These are phyloP conservation scores for Pseudonitzschia delicatissima DNA, from an alignment of 108 stramenopile genomes.

Conservation along the genomic window DNA sequence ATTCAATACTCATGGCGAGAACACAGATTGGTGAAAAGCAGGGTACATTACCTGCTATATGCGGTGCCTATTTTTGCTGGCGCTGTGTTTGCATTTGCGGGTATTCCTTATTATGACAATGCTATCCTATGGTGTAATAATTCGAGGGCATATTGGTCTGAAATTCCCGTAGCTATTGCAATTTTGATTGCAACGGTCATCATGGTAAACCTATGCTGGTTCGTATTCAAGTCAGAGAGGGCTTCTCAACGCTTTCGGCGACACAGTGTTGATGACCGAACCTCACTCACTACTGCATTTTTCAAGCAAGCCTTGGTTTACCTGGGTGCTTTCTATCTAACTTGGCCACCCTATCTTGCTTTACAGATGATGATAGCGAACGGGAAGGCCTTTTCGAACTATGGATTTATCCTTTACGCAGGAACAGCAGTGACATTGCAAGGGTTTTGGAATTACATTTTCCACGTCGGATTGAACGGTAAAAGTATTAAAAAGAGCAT, in stretches of 20 bases:
- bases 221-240: constrained; percentile 18
- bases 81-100: constrained; percentile 20
- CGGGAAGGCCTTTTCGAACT: constrained; percentile 19
- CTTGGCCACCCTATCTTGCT: constrained; percentile 29
- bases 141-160: constrained; percentile 10
- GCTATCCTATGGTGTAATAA: constrained; percentile 24
- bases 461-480: background rate
- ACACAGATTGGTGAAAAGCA: constrained; percentile 2
- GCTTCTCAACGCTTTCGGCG: constrained; percentile 1
- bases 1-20: constrained; percentile 18
- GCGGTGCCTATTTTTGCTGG: constrained; percentile 16
- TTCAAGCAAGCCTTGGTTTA: constrained; percentile 27
- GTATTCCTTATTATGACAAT: constrained; percentile 20
- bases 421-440: constrained; percentile 31
- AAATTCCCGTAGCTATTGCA: constrained; percentile 17
- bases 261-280: background rate
- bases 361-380: constrained; percentile 19
- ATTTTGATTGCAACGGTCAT: constrained; percentile 18
- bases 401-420: constrained; percentile 22
- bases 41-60: constrained; percentile 2
- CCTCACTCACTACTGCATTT: constrained; percentile 9
- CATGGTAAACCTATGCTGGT: constrained; percentile 14
- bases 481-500: background rate
- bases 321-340: constrained; percentile 26
- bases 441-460: constrained; percentile 13